Percentiles rank a stretch among this genome's conserved stretches.
Evolutionary conservation across 768 basidiomycete species (phyloP).

Genomic region (Mycena belliarum): DNA sequence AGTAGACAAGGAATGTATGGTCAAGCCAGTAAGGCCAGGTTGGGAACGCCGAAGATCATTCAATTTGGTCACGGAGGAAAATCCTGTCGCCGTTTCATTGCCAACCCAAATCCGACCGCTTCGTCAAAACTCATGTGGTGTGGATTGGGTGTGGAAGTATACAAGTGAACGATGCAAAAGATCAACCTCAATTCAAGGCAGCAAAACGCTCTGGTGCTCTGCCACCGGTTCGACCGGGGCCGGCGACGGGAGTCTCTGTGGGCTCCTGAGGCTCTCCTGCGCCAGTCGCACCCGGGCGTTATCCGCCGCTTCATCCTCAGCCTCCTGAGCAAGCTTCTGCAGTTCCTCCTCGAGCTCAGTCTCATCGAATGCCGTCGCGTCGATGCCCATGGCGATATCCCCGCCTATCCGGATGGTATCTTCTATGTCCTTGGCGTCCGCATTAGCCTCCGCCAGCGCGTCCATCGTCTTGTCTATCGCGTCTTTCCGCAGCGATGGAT

Average conservation of each 20-base stretch:
- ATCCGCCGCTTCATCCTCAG: slow-evolving; percentile 29
- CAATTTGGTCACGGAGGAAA: too few species aligned
- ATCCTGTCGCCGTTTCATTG: too few species aligned
- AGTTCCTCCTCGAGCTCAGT: slow-evolving; percentile 65
- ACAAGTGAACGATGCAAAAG: not conserved
- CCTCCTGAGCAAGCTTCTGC: slow-evolving; percentile 47
- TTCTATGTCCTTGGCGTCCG: slow-evolving; percentile 82
- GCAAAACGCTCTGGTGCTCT: not conserved
- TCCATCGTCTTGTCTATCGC: slow-evolving; percentile 87
- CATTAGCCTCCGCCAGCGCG: slow-evolving; percentile 78
- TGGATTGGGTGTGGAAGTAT: too few species aligned
- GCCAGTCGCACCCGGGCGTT: not conserved
- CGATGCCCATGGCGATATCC: slow-evolving; percentile 56
- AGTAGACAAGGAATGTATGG: too few species aligned
- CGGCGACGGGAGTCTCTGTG: not conserved
- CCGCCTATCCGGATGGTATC: slow-evolving; percentile 71
- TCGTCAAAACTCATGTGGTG: too few species aligned
- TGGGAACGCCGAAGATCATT: too few species aligned
- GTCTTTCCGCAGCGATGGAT: slow-evolving; percentile 79
- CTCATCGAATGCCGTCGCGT: slow-evolving; percentile 48
- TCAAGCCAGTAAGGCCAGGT: too few species aligned
- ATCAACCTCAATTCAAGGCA: not conserved
- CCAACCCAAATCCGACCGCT: too few species aligned
- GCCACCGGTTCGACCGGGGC: not conserved
- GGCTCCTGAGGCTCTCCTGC: not conserved